Percentiles rank a stretch among this genome's conserved stretches.
Evolutionary conservation across 1,139 yeast genomes (phyloP).

Genomic region (Debaryomycetaceae sp.): DNA sequence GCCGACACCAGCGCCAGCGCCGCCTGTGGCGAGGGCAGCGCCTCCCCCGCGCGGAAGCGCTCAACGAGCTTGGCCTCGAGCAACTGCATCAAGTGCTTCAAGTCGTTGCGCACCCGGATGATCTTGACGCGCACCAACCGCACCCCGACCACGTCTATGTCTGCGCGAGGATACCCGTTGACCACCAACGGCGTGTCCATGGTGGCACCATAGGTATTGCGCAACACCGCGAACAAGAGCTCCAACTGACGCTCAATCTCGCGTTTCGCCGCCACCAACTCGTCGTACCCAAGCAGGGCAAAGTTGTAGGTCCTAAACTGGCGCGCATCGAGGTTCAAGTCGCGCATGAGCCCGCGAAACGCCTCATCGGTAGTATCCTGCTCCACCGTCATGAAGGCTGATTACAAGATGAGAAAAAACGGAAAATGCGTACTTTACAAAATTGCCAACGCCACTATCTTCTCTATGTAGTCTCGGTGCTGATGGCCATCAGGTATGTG

Average conservation of each 20-base stretch:
- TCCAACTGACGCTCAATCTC: constrained; percentile 32
- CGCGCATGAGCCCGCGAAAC: constrained; percentile 38
- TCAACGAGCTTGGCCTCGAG: constrained; percentile 44
- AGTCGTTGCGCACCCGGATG: constrained; percentile 67
- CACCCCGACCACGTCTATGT: constrained; percentile 72
- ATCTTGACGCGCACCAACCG: constrained; percentile 61
- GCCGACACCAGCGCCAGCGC: neutral
- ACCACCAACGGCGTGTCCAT: constrained; percentile 61
- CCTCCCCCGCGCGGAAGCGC: constrained; percentile 28
- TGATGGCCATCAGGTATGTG: constrained; percentile 42
- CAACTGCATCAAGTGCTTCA: constrained; percentile 43
- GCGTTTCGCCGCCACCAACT: constrained; percentile 26
- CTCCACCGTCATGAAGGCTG: constrained; percentile 9
- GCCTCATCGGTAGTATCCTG: constrained; percentile 17
- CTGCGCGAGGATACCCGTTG: constrained; percentile 86
- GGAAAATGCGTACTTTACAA: neutral
- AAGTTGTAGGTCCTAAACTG: constrained; percentile 23
- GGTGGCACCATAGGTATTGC: constrained; percentile 36
- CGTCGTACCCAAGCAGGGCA: constrained; percentile 19
- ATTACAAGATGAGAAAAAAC: neutral
- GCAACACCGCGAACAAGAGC: constrained; percentile 29
- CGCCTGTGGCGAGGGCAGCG: constrained; percentile 3
- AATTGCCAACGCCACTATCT: constrained; percentile 1
- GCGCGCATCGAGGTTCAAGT: constrained; percentile 30
- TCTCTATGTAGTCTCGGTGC: constrained; percentile 16